Conservation (phyloP, 768 basidiomycete genomes). For the Tricholoma terreum region DNA sequence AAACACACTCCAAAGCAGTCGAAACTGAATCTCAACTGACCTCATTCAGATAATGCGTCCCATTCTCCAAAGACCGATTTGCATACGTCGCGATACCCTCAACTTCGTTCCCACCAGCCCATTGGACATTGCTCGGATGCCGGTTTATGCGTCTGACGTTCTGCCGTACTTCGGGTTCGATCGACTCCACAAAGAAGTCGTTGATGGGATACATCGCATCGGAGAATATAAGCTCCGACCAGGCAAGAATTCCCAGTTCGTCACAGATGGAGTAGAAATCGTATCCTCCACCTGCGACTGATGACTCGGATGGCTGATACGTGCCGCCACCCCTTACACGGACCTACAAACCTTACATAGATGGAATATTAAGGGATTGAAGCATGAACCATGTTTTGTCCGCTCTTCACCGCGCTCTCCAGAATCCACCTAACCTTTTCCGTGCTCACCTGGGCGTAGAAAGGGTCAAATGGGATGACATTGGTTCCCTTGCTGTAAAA, state of each 20-base stretch:
- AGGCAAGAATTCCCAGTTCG: too few relatives aligned
- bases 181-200: constrained; percentile 45
- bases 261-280: too few relatives aligned
- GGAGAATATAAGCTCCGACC: too few relatives aligned
- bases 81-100: constrained; percentile 47
- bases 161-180: constrained; percentile 55
- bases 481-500: constrained; percentile 57
- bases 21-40: constrained; percentile 21
- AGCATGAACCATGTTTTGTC: too few relatives aligned
- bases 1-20: not conserved
- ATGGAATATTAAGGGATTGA: not conserved
- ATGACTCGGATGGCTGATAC: too few relatives aligned
- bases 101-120: constrained; percentile 63
- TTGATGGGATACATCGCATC: too few relatives aligned
- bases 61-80: constrained; percentile 36
- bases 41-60: constrained; percentile 48
- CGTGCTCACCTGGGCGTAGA: too few relatives aligned
- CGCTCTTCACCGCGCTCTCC: too few relatives aligned
- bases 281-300: too few relatives aligned
- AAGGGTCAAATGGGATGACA: constrained; percentile 59
- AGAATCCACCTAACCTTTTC: too few relatives aligned
- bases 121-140: constrained; percentile 56
- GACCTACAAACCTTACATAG: constrained; percentile 33
- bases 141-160: constrained; percentile 53
- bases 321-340: too few relatives aligned